These are phyloP conservation scores for Pleurozium schreberi DNA, from an alignment of 225 moss, liverwort and hornwort genomes.

Conservation along the genomic window DNA sequence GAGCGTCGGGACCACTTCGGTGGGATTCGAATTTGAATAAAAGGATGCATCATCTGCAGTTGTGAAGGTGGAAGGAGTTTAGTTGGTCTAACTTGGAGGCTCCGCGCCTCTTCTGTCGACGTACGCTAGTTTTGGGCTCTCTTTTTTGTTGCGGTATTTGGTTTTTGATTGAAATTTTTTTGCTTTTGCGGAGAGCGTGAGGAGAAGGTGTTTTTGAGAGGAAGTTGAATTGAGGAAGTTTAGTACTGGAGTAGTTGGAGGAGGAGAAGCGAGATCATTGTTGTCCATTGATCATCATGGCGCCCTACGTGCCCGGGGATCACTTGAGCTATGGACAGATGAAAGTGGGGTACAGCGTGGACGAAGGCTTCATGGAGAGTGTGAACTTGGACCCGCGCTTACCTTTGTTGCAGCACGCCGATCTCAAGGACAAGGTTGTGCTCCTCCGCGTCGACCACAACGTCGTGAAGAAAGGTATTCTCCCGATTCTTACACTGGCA, in stretches of 20 bases:
- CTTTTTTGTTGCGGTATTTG: background rate
- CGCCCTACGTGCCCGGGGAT: slow-evolving; percentile 55
- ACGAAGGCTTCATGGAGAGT: slow-evolving; percentile 45
- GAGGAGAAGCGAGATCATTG: background rate
- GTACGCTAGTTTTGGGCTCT: background rate
- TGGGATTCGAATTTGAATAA: background rate
- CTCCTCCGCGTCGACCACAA: slow-evolving; percentile 93
- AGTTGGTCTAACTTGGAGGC: background rate
- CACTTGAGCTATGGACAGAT: slow-evolving; percentile 24
- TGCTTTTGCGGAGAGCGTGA: background rate
- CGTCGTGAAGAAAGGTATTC: slow-evolving; percentile 74
- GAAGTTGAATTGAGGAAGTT: background rate
- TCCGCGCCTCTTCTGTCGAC: background rate
- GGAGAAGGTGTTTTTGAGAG: background rate
- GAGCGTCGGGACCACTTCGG: background rate
- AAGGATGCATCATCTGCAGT: background rate
- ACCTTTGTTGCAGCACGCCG: slow-evolving; percentile 73
- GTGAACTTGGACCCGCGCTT: slow-evolving; percentile 56
- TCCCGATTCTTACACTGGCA: background rate
- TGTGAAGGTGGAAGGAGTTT: background rate
- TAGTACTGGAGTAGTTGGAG: background rate
- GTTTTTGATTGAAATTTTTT: background rate
- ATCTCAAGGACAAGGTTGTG: slow-evolving; percentile 86
- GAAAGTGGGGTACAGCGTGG: slow-evolving; percentile 81
- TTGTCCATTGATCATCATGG: slow-evolving; percentile 12